Evolutionary conservation across 202 grass and related monocot species (phyloP), one percentile per base, ranked within the genome.

Genomic region (Zizania palustris): DNA sequence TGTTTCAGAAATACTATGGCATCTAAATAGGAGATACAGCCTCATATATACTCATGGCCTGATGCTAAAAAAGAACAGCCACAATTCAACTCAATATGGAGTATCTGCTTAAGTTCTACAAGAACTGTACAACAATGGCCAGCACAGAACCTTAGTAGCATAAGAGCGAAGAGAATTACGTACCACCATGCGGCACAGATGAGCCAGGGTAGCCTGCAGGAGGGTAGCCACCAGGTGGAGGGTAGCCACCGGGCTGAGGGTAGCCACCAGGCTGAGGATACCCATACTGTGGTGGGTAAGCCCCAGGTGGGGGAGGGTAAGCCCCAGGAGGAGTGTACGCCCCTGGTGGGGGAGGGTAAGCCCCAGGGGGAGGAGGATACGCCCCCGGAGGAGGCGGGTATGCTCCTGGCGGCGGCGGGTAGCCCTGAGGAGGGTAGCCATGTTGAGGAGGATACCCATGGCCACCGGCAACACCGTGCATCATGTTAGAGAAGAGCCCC

Each of bases 351-450:
- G 84, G 84, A 3, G 69, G 71, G 38, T 91, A 91, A 0, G 51
- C 51, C n/a, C 51, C 51, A 0, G 65, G 84, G 1, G 83, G 87
- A 0, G 65, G 76, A 5, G 87, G 82, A 11, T 86, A 90, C 0
- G 38, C 87, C 7, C 77, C 83, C 0, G 84, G 88, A 0, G 70
- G 74, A 1, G 84, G 84, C 0, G 89, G 85, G 58, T 91, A 95
- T 0, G 75, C 88, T 7, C 58, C 85, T 2, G 48, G 75, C 0
- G 41, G 66, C 4, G 91, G 88, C 0, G 83, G 80, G 70, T 83
- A 88, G 4, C 86, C 92, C 38, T 89, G 92, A 0, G 83, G 80
- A 63, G 92, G 85, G 44, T 95, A 94, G 14, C 92, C 88, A 35
- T 83, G 76, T 0, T 16, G 69, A 9, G 51, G 51, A 9, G 92